phyloP scores from a whole-genome alignment of 2,329 filamentous ascomycete genomes.

The Neonectria ditissima region DNA sequence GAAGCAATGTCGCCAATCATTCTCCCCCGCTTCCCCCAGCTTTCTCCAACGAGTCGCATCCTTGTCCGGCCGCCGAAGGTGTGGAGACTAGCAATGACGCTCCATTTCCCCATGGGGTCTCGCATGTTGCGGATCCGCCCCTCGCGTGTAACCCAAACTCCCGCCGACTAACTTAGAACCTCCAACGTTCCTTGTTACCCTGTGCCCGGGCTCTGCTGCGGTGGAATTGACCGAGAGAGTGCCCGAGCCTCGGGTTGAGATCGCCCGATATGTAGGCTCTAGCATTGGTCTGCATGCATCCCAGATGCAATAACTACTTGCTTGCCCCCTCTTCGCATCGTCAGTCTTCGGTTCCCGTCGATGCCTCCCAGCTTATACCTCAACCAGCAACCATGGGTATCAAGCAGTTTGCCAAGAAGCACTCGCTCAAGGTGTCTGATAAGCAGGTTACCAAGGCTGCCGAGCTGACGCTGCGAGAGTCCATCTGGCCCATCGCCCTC shows the following conservation, averaged over 20 bases:
- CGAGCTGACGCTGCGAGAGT: conserved; percentile 74
- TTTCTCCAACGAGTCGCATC: conserved; percentile 36
- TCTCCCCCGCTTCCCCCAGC: conserved; percentile 32
- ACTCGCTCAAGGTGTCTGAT: conserved; percentile 59
- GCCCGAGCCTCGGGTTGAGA: conserved; percentile 33
- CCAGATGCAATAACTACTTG: conserved; percentile 17
- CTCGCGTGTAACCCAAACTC: conserved; percentile 1
- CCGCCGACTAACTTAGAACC: background rate
- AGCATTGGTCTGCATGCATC: background rate
- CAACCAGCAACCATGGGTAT: conserved; percentile 53
- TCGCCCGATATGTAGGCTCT: conserved; percentile 17
- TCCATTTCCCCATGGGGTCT: conserved; percentile 37
- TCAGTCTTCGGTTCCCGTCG: background rate
- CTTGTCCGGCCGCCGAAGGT: background rate
- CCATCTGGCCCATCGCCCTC: conserved; percentile 73
- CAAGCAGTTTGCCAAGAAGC: conserved; percentile 58
- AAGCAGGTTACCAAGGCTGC: conserved; percentile 56
- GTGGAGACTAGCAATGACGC: conserved; percentile 12
- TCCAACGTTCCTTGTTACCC: background rate
- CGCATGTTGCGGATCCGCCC: conserved; percentile 23
- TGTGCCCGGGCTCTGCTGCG: background rate
- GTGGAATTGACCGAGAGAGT: conserved; percentile 31
- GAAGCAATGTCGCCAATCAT: conserved; percentile 24
- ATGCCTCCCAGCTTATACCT: background rate
- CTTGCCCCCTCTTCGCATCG: background rate